These are phyloP conservation scores for Azolla pinnata DNA, from an alignment of 75 land plant species.

Conservation along the genomic window DNA sequence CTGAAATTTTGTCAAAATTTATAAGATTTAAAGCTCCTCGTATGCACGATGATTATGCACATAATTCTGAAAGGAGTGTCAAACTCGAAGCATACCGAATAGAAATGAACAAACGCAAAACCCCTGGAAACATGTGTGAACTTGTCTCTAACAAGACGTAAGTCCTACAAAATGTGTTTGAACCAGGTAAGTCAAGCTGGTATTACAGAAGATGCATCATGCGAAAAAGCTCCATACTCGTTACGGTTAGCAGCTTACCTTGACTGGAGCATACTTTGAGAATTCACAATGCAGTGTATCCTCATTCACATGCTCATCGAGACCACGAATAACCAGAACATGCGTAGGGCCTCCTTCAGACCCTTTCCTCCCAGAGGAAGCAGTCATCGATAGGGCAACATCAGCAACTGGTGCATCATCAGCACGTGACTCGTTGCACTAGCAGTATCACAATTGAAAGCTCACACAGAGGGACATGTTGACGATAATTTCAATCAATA, in stretches of 20 bases:
- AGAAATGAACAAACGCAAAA: conserved; percentile 94
- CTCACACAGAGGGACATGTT: too few relatives aligned
- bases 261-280: conserved; percentile 92
- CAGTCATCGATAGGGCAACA: conserved; percentile 34
- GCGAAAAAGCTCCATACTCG: too few relatives aligned
- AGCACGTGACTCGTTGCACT: conserved; percentile 86
- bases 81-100: conserved; percentile 52
- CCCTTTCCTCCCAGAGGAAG: conserved; percentile 50
- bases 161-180: conserved; percentile 76
- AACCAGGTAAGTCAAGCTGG: conserved; percentile 7
- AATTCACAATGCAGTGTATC: conserved; percentile 97
- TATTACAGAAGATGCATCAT: not conserved
- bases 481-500: not conserved
- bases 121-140: conserved; percentile 95
- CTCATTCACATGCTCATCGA: conserved; percentile 96
- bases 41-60: not conserved
- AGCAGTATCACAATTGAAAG: conserved; percentile 1
- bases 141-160: conserved; percentile 92
- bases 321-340: conserved; percentile 89
- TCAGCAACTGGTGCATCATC: conserved; percentile 95
- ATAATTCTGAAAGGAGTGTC: not conserved
- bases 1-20: conserved; percentile 20
- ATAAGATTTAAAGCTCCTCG: not conserved
- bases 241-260: conserved; percentile 31
- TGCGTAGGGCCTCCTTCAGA: conserved; percentile 84